phyloP scores from a whole-genome alignment of 352 stramenopile genomes.

The Globisporangium camurandrum region DNA sequence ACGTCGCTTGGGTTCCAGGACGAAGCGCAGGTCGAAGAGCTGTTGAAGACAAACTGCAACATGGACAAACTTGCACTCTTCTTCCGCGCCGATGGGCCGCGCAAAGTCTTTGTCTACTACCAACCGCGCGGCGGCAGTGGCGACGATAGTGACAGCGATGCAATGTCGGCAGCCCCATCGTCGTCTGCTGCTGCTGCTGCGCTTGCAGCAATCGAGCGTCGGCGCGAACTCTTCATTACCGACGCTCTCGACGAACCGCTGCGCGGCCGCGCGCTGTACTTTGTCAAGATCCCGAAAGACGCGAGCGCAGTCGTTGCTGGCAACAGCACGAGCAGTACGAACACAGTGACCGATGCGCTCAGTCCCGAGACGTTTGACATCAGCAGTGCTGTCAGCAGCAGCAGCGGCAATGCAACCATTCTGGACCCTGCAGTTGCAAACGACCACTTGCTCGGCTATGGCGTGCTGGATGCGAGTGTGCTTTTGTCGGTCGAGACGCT shows the following conservation, averaged over 20 bases:
- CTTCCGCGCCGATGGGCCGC: constrained; percentile 57
- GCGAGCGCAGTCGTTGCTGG: background rate
- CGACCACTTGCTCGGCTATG: constrained; percentile 62
- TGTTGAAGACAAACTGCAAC: constrained; percentile 71
- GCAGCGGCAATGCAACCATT: background rate
- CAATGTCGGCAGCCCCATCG: background rate
- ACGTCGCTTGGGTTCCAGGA: constrained; percentile 63
- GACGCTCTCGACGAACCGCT: constrained; percentile 71
- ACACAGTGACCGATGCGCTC: constrained; percentile 2
- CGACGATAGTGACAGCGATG: constrained; percentile 3
- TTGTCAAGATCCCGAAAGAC: constrained; percentile 52
- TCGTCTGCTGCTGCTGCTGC: constrained; percentile 5
- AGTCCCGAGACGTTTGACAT: constrained; percentile 14
- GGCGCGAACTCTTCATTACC: constrained; percentile 72
- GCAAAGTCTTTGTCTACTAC: constrained; percentile 80
- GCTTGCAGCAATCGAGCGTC: constrained; percentile 13
- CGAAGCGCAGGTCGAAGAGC: constrained; percentile 68
- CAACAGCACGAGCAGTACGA: background rate
- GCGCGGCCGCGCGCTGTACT: constrained; percentile 58
- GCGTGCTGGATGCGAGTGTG: constrained; percentile 61
- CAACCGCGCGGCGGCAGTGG: constrained; percentile 26
- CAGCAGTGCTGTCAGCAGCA: background rate
- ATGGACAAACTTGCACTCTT: constrained; percentile 71
- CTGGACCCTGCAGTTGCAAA: constrained; percentile 60
- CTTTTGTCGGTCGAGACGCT: constrained; percentile 65